Base-by-base conservation (phyloP, 225 moss, liverwort and hornwort genomes). In the Lunularia cruciata region DNA sequence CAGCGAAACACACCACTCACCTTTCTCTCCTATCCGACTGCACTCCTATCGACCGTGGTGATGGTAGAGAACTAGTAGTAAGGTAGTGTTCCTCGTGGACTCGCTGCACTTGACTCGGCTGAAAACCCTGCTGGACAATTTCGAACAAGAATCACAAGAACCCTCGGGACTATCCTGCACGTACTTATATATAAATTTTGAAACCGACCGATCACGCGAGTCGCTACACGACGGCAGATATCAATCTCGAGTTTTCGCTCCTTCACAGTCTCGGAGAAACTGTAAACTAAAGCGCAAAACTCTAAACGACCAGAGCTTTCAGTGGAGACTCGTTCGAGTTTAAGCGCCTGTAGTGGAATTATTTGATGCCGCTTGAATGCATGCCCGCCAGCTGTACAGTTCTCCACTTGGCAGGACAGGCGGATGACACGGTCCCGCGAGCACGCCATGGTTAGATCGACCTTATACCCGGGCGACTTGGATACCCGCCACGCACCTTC, bases 281-380 rank as follows among this genome's bases (percentile, higher is more conserved):
- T 54, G 27, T 3, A 9, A 54, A 22, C 54, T 25, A n/a, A n/a
- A n/a, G n/a, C n/a, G n/a, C n/a, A n/a, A n/a, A n/a, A n/a, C n/a
- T n/a, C n/a, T 13, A 28, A 54, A 26, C 54, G 54, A 54, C 26
- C 27, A 12, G 54, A 54, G 9, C 8, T 54, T 54, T 13, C 15
- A 27, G 54, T 54, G 54, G 22, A 0, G 0, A 0, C 54, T 27
- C 54, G 26, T 54, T 54, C 1, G 0, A 54, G 54, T 54, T 54
- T 20, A 22, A 18, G 56, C 56, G 19, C 15, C 56, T 57, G 31
- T 1, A 5, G 56, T 14, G 16, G 15, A 57, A 32, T 32, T 15
- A 32, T 57, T 54, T 32, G 56, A 57, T 57, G 16, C 56, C 32
- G 18, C 56, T 57, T 16, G 56, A n/a, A 32, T 57, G 56, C 56